These are phyloP conservation scores for Hyaloperonospora arabidopsidis DNA, from an alignment of 352 stramenopile genomes.

Conservation along the genomic window DNA sequence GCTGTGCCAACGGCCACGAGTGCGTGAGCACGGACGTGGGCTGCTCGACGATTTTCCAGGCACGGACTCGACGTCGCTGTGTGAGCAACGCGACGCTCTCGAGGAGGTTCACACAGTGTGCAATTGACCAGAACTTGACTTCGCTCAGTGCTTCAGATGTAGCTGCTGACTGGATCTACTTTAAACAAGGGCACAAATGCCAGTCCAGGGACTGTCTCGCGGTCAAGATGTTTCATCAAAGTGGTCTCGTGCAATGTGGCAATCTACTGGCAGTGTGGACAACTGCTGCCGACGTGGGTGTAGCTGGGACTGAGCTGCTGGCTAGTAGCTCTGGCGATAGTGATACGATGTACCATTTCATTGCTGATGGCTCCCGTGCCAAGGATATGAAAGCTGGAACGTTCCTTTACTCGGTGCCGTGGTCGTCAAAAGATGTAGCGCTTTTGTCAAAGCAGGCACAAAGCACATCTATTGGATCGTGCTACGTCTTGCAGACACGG, in stretches of 20 bases:
- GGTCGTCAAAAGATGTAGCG: constrained; percentile 11
- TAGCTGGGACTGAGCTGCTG: no score
- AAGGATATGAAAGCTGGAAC: constrained; percentile 56
- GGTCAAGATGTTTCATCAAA: constrained; percentile 53
- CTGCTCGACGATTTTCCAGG: constrained; percentile 63
- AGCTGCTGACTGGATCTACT: constrained; percentile 59
- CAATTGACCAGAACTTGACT: constrained; percentile 39
- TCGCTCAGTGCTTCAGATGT: constrained; percentile 43
- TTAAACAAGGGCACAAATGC: constrained; percentile 47
- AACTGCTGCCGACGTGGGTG: constrained; percentile 22
- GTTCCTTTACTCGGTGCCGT: constrained; percentile 52
- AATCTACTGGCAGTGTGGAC: constrained; percentile 65
- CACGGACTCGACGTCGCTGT: constrained; percentile 60
- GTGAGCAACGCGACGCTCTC: constrained; percentile 40
- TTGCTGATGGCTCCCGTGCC: constrained; percentile 62
- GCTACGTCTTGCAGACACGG: constrained; percentile 65
- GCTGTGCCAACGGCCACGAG: constrained; percentile 37
- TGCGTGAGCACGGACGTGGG: constrained; percentile 64
- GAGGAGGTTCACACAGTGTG: constrained; percentile 47
- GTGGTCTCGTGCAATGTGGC: constrained; percentile 56
- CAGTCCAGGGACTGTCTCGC: constrained; percentile 54
- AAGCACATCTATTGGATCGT: constrained; percentile 39
- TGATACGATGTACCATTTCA: constrained; percentile 47
- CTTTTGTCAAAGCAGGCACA: constrained; percentile 27
- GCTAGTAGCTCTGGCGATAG: neutral